Evolutionary conservation across 2,329 filamentous ascomycete genomes (phyloP), one percentile per base, ranked within the genome.

Genomic region (Dactylella cylindrospora): DNA sequence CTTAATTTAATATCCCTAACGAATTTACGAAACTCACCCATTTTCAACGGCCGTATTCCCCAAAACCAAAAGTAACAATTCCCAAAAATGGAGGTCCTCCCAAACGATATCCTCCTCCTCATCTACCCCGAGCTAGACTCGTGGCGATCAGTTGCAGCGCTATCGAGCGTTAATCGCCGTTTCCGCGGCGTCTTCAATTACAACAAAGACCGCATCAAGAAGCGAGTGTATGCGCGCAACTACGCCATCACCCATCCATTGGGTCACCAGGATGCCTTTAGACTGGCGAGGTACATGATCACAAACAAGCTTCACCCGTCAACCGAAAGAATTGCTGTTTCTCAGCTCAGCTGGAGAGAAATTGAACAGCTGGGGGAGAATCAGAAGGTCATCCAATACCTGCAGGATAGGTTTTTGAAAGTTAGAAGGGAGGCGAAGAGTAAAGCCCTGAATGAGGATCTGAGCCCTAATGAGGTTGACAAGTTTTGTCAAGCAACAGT

Each of bases 121-220:
- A 43, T 61, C 28, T 61, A 61, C 17, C 55, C 55, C 10, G 55
- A 61, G 41, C 55, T 61, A 49, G 47, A 61, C 47, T 61, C 55
- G 12, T 61, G 55, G 55, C 35, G 44, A 29, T 47, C 55, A 1
- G 55, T 61, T 25, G 55, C 55, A 35, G 43, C 55, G 13, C 41
- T 61, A 53, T 61, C 55, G 55, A 61, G 55, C 31, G 55, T 61
- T 13, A 61, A 44, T 49, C 55, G 50, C 55, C 55, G 55, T 49
- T 61, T 61, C 26, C 55, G 47, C 41, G 33, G 38, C 5, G 25
- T 61, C 12, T 61, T 61, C 20, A 47, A 47, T 9, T 61, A 61
- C 19, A 31, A 53, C 32, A 31, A 53, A 12, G 55, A 61, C 15
- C 50, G 22, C 33, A 61, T 61, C 29, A 61, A 61, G 38, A 61